Evolutionary conservation across 257 asterid genomes (phyloP), one percentile per base, ranked within the genome.

Genomic region (Gentiana straminea): DNA sequence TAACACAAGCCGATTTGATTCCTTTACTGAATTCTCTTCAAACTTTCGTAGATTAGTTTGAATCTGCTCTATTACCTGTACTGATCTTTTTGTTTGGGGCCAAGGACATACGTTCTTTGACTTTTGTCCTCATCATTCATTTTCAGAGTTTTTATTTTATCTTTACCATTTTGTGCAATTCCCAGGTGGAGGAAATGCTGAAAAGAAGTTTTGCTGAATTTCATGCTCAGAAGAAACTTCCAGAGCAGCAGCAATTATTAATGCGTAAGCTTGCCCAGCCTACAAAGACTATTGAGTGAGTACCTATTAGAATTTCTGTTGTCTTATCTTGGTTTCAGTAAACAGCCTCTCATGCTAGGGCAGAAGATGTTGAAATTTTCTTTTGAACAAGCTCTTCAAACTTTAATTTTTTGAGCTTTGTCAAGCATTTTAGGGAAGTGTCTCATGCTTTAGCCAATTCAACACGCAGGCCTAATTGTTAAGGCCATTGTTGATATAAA

Each of bases 141-240:
- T 24, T 24, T 24, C 24, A 8, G 45, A 41, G 46, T 41, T 41
- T 41, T 41, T 41, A 10, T 10, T 37, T 53, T 59, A 47, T 4
- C 34, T 34, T 51, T 50, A 7, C 55, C 38, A 9, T 12, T 52
- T 35, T 50, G 24, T 43, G 54, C 32, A 34, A 51, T 62, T 60
- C 77, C 64, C 83, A 91, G 98, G 94, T 91, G 74, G 98, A 91
- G 77, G 98, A 91, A 74, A 91, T 91, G 98, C 84, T 91, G 70
- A 91, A 91, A 77, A 77, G 97, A 78, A 91, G 98, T 80, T 87
- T 91, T 66, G 98, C 98, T 38, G 98, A 91, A 81, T 91, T 91
- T 80, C 98, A 91, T 66, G 84, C 98, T 51, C 98, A 91, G 81
- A 84, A 79, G 77, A 91, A 91, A 72, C 94, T 91, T 69, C 98